phyloP scores from a whole-genome alignment of 2,329 filamentous ascomycete genomes.

The Eutypa lata region DNA sequence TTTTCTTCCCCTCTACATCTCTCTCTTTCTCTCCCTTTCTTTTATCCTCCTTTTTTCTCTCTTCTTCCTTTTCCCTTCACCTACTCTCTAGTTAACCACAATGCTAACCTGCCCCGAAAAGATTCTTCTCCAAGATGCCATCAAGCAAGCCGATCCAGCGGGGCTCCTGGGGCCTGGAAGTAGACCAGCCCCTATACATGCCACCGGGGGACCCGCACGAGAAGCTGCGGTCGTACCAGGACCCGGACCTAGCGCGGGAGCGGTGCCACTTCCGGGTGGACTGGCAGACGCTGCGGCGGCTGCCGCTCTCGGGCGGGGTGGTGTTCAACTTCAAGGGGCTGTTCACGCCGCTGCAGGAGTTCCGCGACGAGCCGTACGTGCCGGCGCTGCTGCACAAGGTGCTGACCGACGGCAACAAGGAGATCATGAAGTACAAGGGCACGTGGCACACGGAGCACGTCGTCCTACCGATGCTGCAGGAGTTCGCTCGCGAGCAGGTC shows the following conservation, averaged over 20 bases:
- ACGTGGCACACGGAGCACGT: conserved; percentile 78
- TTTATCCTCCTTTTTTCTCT: background rate
- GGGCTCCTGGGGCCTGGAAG: conserved; percentile 79
- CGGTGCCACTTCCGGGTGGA: conserved; percentile 73
- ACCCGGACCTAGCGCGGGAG: conserved; percentile 50
- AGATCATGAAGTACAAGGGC: conserved; percentile 75
- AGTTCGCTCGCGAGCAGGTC: conserved; percentile 65
- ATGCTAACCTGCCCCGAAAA: background rate
- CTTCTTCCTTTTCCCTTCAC: background rate
- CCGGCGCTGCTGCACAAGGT: conserved; percentile 67
- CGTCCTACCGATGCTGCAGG: conserved; percentile 60
- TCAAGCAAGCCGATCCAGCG: conserved; percentile 75
- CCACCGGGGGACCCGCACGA: conserved; percentile 66
- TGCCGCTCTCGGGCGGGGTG: conserved; percentile 72
- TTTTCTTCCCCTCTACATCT: background rate
- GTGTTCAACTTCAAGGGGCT: conserved; percentile 88
- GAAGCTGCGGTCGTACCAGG: conserved; percentile 55
- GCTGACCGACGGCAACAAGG: conserved; percentile 67
- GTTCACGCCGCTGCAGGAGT: conserved; percentile 70
- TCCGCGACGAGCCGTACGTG: conserved; percentile 69
- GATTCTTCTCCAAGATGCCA: conserved; percentile 79
- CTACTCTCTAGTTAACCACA: background rate
- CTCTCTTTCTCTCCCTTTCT: background rate
- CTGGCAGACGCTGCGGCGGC: conserved; percentile 80
- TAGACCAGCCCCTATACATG: conserved; percentile 72